Percentiles rank a stretch among this genome's conserved stretches.
Evolutionary conservation across 2,329 filamentous ascomycete species (phyloP).

Genomic region (Emmonsiellopsis sp.): DNA sequence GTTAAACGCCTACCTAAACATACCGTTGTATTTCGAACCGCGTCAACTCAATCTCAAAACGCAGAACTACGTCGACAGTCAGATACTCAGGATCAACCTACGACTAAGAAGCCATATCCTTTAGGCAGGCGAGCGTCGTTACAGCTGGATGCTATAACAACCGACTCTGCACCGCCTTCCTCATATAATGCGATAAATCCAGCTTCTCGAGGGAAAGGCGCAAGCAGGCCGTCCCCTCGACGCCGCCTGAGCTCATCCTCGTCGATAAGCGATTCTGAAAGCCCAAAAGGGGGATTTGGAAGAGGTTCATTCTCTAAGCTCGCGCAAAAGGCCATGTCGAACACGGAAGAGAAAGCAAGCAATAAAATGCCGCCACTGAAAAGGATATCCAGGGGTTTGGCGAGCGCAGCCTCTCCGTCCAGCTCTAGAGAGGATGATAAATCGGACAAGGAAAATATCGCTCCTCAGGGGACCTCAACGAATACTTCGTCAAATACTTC

Average conservation of each 20-base stretch:
- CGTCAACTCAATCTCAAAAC: slow-evolving; percentile 31
- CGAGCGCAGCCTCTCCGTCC: slow-evolving; percentile 2
- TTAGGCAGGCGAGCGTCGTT: not conserved
- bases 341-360: slow-evolving; percentile 17
- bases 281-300: slow-evolving; percentile 15
- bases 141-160: not conserved
- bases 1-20: slow-evolving; percentile 26
- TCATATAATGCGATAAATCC: not conserved
- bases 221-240: not conserved
- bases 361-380: slow-evolving; percentile 13
- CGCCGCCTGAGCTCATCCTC: slow-evolving; percentile 9
- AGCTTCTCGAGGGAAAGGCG: not conserved
- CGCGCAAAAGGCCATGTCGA: slow-evolving; percentile 24
- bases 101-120: not conserved
- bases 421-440: slow-evolving; percentile 11
- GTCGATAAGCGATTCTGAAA: slow-evolving; percentile 15
- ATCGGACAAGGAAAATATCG: slow-evolving; percentile 11
- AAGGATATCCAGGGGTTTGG: slow-evolving; percentile 12
- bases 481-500: slow-evolving; percentile 8
- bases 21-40: slow-evolving; percentile 37
- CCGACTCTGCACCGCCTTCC: not conserved
- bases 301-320: slow-evolving; percentile 23
- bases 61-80: slow-evolving; percentile 23
- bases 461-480: slow-evolving; percentile 11
- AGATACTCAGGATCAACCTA: not conserved